These are phyloP conservation scores for Adansonia grandidieri DNA, from an alignment of 441 rosid genomes.

Conservation along the genomic window DNA sequence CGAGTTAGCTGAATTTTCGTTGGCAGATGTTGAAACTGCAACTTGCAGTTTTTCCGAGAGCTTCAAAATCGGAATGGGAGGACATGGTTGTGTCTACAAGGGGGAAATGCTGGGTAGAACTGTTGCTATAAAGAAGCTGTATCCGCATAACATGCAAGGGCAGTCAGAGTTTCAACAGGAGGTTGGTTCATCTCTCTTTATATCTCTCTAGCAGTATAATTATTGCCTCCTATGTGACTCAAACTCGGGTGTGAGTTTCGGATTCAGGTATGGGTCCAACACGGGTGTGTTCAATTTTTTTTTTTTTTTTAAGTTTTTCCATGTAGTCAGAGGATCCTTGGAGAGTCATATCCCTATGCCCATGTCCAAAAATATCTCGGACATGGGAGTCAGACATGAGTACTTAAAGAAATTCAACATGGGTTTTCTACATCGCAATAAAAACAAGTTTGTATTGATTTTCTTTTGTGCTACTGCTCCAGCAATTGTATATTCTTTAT, in stretches of 20 bases:
- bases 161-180: slow-evolving; percentile 69
- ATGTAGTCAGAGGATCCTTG: too few species aligned
- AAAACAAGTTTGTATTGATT: neutral
- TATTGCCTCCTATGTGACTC: neutral
- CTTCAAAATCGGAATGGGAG: slow-evolving; percentile 69
- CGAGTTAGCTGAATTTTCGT: slow-evolving; percentile 60
- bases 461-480: neutral
- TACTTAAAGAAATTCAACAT: too few species aligned
- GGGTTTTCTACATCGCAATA: neutral
- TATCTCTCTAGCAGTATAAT: neutral
- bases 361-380: too few species aligned
- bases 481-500: neutral
- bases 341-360: too few species aligned
- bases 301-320: too few species aligned
- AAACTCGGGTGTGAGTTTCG: too few species aligned
- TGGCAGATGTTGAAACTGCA: slow-evolving; percentile 62
- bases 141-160: slow-evolving; percentile 66
- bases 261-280: too few species aligned
- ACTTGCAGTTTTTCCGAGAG: slow-evolving; percentile 78
- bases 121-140: slow-evolving; percentile 65
- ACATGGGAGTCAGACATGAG: too few species aligned
- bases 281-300: too few species aligned
- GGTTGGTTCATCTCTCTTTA: slow-evolving; percentile 39
- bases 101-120: slow-evolving; percentile 87
- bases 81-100: slow-evolving; percentile 68